These are phyloP conservation scores for Pythium sukuiense DNA, from an alignment of 352 stramenopile genomes.

Conservation along the genomic window DNA sequence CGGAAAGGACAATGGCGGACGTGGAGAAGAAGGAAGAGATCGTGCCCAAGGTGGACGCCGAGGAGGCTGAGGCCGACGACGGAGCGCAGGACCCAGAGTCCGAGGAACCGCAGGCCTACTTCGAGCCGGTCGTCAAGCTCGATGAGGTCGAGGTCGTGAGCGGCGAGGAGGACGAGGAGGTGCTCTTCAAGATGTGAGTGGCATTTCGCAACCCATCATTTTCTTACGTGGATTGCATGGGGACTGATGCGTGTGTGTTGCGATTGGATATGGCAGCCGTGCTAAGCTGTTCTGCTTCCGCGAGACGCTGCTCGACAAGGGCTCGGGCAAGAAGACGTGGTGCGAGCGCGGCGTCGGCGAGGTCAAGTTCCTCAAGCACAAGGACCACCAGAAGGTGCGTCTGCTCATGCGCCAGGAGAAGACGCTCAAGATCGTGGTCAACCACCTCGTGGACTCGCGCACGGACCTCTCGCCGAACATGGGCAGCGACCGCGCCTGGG, in stretches of 20 bases:
- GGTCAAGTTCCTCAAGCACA: conserved; percentile 97
- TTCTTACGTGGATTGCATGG: background rate
- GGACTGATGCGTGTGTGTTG: background rate
- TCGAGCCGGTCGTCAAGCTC: conserved; percentile 87
- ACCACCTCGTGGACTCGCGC: conserved; percentile 96
- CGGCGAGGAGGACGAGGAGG: conserved; percentile 97
- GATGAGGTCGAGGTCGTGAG: conserved; percentile 96
- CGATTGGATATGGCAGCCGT: conserved; percentile 48
- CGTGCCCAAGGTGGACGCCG: conserved; percentile 52
- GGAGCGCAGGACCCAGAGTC: conserved; percentile 69
- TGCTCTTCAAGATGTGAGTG: conserved; percentile 90
- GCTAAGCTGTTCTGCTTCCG: conserved; percentile 97
- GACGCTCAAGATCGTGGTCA: conserved; percentile 99
- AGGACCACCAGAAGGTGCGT: conserved; percentile 92
- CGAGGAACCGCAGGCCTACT: conserved; percentile 87
- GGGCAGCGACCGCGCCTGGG: conserved; percentile 95
- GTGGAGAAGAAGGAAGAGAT: conserved; percentile 73
- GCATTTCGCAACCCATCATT: background rate
- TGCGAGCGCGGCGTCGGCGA: conserved; percentile 96
- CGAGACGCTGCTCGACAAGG: conserved; percentile 97
- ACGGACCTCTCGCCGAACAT: conserved; percentile 97
- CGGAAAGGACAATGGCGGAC: conserved; percentile 27
- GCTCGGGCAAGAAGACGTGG: conserved; percentile 97
- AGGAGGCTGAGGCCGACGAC: conserved; percentile 35
- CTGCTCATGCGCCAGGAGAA: conserved; percentile 99